These are phyloP conservation scores for Naematelia aurantialba DNA, from an alignment of 768 basidiomycete genomes.

Conservation along the genomic window DNA sequence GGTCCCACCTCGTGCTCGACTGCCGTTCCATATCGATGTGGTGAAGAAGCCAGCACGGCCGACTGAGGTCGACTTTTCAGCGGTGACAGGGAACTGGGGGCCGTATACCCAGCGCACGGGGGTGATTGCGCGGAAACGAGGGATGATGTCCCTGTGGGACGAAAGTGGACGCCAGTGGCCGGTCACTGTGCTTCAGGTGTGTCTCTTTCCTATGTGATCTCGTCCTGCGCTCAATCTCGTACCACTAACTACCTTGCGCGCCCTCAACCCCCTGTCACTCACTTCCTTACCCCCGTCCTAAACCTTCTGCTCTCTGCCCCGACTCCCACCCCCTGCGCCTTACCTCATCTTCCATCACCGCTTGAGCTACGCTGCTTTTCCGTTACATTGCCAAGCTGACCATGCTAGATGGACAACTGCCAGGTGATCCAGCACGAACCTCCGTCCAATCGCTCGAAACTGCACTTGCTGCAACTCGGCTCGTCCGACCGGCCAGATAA, in stretches of 20 bases:
- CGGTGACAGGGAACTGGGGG: conserved; percentile 64
- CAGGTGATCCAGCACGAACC: conserved; percentile 49
- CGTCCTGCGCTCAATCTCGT: no score
- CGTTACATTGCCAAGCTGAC: no score
- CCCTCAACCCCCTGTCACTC: no score
- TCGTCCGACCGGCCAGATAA: conserved; percentile 70
- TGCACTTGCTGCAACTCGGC: conserved; percentile 92
- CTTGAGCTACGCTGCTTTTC: not conserved
- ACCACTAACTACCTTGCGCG: no score
- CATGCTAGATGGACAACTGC: conserved; percentile 48
- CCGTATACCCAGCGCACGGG: conserved; percentile 83
- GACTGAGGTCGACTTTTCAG: not conserved
- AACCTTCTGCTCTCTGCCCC: no score
- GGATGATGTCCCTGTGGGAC: conserved; percentile 93
- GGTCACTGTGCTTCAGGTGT: conserved; percentile 89
- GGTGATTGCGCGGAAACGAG: conserved; percentile 87
- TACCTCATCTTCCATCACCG: no score
- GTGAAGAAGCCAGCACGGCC: conserved; percentile 3
- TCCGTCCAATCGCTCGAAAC: conserved; percentile 50
- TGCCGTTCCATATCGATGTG: conserved; percentile 2
- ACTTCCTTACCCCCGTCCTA: no score
- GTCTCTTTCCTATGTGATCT: no score
- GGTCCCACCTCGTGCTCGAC: not conserved
- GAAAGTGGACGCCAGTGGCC: conserved; percentile 80
- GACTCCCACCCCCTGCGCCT: no score